These are phyloP conservation scores for Albophoma yamanashiensis DNA, from an alignment of 2,329 filamentous ascomycete species.

Conservation along the genomic window DNA sequence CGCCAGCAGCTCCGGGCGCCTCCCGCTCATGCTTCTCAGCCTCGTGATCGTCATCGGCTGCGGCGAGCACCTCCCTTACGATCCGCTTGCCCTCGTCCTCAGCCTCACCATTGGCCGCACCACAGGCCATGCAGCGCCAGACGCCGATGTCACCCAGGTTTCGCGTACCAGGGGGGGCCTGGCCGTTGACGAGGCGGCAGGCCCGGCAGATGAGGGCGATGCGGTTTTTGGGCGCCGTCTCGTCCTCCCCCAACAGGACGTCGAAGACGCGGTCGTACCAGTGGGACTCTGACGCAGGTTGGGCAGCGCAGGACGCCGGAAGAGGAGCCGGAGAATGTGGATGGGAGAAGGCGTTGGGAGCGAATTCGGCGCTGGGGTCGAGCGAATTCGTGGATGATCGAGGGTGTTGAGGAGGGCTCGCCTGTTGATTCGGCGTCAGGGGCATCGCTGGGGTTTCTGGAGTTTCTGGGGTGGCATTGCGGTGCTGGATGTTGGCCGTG, in stretches of 20 bases:
- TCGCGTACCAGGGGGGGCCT: slow-evolving; percentile 79
- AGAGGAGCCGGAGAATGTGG: slow-evolving; percentile 8
- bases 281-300: slow-evolving; percentile 35
- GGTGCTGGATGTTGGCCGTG: slow-evolving; percentile 50
- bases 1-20: not conserved
- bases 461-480: slow-evolving; percentile 12
- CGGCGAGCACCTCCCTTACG: slow-evolving; percentile 48
- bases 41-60: slow-evolving; percentile 5
- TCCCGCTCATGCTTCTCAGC: slow-evolving; percentile 7
- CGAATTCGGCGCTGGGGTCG: slow-evolving; percentile 53
- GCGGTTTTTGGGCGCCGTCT: slow-evolving; percentile 83
- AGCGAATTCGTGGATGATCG: slow-evolving; percentile 15
- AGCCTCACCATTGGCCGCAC: slow-evolving; percentile 69
- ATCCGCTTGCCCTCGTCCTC: slow-evolving; percentile 67
- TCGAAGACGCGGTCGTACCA: slow-evolving; percentile 97
- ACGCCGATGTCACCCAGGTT: slow-evolving; percentile 67
- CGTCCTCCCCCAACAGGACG: slow-evolving; percentile 86
- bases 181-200: slow-evolving; percentile 87
- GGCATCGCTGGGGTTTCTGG: not conserved
- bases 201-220: slow-evolving; percentile 73
- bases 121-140: slow-evolving; percentile 87
- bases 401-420: slow-evolving; percentile 13
- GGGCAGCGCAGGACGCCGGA: not conserved
- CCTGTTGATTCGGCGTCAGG: not conserved
- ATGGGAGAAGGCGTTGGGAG: slow-evolving; percentile 49